phyloP scores from a whole-genome alignment of 441 rosid species.

The Adansonia madagascariensis region DNA sequence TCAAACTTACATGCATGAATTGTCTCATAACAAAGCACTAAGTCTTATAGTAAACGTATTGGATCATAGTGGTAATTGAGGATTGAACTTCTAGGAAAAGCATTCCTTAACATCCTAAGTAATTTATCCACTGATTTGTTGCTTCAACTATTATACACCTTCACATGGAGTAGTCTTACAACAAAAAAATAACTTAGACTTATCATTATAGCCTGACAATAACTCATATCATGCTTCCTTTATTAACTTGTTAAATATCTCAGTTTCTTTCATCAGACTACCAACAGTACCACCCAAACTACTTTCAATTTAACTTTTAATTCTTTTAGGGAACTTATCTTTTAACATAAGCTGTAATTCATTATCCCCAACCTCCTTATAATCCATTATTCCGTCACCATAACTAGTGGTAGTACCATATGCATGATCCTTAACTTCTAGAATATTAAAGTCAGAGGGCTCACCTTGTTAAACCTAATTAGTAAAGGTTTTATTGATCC shows the following conservation, averaged over 20 bases:
- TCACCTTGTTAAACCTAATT: too few species aligned
- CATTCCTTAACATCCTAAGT: not conserved
- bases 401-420: too few species aligned
- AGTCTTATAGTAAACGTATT: not conserved
- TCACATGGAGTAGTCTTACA: not conserved
- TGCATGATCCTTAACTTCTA: too few species aligned
- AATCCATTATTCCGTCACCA: too few species aligned
- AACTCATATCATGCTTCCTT: not conserved
- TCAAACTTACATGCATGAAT: constrained; percentile 14
- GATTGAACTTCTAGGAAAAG: not conserved
- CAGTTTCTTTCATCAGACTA: not conserved
- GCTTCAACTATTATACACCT: constrained; percentile 2
- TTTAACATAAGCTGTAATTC: not conserved
- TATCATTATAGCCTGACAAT: not conserved
- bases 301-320: not conserved
- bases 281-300: not conserved
- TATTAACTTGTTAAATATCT: not conserved
- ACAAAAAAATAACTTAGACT: not conserved
- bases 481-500: too few species aligned
- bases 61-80: not conserved
- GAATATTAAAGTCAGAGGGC: too few species aligned
- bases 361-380: too few species aligned
- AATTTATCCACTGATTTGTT: not conserved
- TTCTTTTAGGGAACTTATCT: not conserved
- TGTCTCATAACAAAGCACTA: not conserved